Evolutionary conservation across 257 asterid genomes (phyloP), one percentile per base, ranked within the genome.

Genomic region (Solanum bulbocastanum): DNA sequence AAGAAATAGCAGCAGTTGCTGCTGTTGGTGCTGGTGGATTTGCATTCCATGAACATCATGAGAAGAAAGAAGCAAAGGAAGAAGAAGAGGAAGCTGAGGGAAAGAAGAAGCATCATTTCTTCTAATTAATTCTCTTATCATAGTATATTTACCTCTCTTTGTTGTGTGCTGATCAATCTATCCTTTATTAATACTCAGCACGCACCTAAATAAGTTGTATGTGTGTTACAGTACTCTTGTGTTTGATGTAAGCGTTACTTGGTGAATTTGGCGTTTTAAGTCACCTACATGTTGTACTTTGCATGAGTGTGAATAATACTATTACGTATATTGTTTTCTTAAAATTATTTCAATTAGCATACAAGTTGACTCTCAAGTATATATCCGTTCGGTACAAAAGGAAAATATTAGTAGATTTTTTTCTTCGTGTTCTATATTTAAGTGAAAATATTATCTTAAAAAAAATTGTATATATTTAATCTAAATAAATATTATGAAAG

Each of bases 1-100:
- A 92, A 91, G 96, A 87, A 88, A 35, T 94, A 2, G 98, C 92
- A 14, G 96, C 93, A 0, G 91, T 89, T 0, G 91, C 49, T 2
- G 95, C 94, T 0, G 92, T 94, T 1, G 98, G 98, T 16, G 83
- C 94, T 0, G 95, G 98, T 68, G 98, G 96, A 1, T 94, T 89
- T 78, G 93, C 90, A 1, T 90, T 94, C 93, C 98, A 96, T 39
- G 98, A 96, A 92, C 95, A 92, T 75, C 98, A 94, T 69, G 94
- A 93, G 85, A 94, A 96, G 92, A 93, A 96, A 39, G 96, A 92
- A 56, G 88, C 92, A 8, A 89, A 92, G 87, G 87, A 94, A 56
- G 94, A 92, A 33, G 93, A 91, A 78, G 93, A 92, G 87, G 86
- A 84, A 88, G 91, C 87, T 3, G 94, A 93, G 90, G 97, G 96